Base-by-base conservation (phyloP, 1,284 basidiomycete species). In the Thelephora terrestris region DNA sequence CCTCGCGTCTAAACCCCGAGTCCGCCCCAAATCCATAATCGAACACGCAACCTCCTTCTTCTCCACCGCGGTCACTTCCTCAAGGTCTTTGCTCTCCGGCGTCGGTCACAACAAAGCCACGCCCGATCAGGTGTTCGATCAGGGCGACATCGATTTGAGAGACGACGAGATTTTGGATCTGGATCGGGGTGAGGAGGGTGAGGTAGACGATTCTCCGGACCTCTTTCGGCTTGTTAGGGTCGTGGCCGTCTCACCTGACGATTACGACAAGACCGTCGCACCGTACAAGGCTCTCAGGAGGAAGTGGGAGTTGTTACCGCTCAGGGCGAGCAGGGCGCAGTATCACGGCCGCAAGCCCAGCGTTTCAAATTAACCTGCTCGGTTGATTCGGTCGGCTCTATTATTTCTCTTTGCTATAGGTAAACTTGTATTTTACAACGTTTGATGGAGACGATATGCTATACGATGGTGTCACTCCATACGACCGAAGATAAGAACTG, bases 121-220 rank as follows among this genome's bases (percentile, higher is more conserved):
- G 7, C 78, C 78, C 1, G 80, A 85, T 45, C 75, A 81, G 32
- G 76, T 86, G 6, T 79, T 79, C 54, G 68, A 69, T 45, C 51
- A 56, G 35, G 78, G 74, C 17, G 74, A 77, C 51, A 81, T 87
- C 52, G 85, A 89, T 56, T 58, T 90, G 51, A 66, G 70, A 32
- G 86, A 88, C 56, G 76, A 86, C 52, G 86, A 90, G 55, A 71
- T 88, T 12, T 58, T 86, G 45, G 85, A 89, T 53, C 77, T 81
- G 55, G 86, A 90, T 48, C 73, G 79, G 18, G 78, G 75, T 4
- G 83, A 85, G 60, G 85, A 86, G 52, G 80, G 75, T 3, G 85
- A 87, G 60, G 75, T 78, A 2, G 86, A 90, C 57, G 81, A 90
- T 59, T 80, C 81, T 12, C 68, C 68, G 4, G 81, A 85, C 43